Conservation (phyloP, 1,139 yeast genomes). For the Yamadazyma dushanensis region DNA sequence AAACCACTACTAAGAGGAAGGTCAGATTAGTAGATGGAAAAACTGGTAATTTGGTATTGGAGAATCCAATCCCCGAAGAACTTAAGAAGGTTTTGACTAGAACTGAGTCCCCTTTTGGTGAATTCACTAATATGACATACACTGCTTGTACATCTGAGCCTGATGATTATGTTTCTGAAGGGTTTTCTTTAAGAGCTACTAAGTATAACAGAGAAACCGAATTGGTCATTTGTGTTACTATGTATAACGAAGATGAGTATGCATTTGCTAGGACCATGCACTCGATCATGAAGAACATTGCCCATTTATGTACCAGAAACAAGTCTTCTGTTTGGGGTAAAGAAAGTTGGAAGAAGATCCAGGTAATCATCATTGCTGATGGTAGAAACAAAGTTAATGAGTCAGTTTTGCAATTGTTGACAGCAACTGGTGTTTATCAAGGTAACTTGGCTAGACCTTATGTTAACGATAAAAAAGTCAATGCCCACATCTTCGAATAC, state of each 20-base stretch:
- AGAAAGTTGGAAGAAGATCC: conserved; percentile 94
- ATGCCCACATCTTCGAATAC: conserved; percentile 91
- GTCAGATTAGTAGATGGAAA: conserved; percentile 61
- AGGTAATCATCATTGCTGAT: conserved; percentile 86
- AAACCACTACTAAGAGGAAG: conserved; percentile 42
- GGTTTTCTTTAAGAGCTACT: conserved; percentile 82
- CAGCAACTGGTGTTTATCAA: conserved; percentile 94
- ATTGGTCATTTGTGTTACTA: conserved; percentile 83
- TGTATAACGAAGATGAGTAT: conserved; percentile 93
- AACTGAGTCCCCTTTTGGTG: conserved; percentile 76
- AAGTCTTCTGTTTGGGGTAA: conserved; percentile 90
- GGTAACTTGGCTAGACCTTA: conserved; percentile 94
- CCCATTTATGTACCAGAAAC: conserved; percentile 78
- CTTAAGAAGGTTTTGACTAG: conserved; percentile 75
- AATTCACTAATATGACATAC: conserved; percentile 90
- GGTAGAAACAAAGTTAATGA: conserved; percentile 87
- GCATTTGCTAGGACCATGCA: conserved; percentile 91
- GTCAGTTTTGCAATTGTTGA: conserved; percentile 78
- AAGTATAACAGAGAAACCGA: conserved; percentile 88
- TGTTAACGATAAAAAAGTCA: conserved; percentile 86
- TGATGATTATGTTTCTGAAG: conserved; percentile 73
- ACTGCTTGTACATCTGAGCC: conserved; percentile 93
- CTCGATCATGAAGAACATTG: conserved; percentile 87
- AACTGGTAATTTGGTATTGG: conserved; percentile 79
- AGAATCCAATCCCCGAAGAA: conserved; percentile 91